phyloP scores from a whole-genome alignment of 177 flowering plant genomes.

The Vitis hybrid region DNA sequence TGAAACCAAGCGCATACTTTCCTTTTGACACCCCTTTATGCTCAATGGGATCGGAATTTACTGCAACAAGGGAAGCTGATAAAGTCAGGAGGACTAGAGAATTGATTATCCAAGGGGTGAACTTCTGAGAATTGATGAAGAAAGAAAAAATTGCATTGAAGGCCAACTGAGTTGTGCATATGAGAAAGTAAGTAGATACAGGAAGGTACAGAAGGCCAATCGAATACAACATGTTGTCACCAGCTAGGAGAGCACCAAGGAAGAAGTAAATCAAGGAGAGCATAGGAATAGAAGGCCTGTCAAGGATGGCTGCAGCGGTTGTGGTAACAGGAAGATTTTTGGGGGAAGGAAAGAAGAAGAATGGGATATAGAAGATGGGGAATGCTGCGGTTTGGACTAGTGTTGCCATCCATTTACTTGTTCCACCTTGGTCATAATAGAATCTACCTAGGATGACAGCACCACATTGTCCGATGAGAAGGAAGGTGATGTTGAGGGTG shows the following conservation, averaged over 20 bases:
- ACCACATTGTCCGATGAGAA: slow-evolving; percentile 40
- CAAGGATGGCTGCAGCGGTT: neutral
- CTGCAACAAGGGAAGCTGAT: slow-evolving; percentile 42
- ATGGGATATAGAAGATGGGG: slow-evolving; percentile 52
- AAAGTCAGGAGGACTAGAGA: slow-evolving; percentile 5
- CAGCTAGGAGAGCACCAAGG: slow-evolving; percentile 52
- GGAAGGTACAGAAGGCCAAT: slow-evolving; percentile 61
- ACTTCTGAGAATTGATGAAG: slow-evolving; percentile 8
- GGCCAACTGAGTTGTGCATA: slow-evolving; percentile 65
- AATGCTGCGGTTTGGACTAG: slow-evolving; percentile 65
- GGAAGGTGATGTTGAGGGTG: slow-evolving; percentile 40
- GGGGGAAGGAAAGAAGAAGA: slow-evolving; percentile 33
- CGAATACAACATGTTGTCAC: slow-evolving; percentile 65
- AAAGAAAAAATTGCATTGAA: slow-evolving; percentile 60
- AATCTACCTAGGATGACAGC: slow-evolving; percentile 65
- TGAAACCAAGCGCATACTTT: slow-evolving; percentile 27
- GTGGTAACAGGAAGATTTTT: slow-evolving; percentile 15
- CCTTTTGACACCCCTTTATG: slow-evolving; percentile 43
- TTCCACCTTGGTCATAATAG: slow-evolving; percentile 75
- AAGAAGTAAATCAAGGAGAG: slow-evolving; percentile 34
- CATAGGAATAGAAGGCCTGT: slow-evolving; percentile 22
- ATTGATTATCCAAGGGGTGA: slow-evolving; percentile 8
- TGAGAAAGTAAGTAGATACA: slow-evolving; percentile 67
- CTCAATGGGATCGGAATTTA: slow-evolving; percentile 39
- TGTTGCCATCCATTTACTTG: slow-evolving; percentile 65